Evolutionary conservation across 148 eudicot genomes (phyloP), one percentile per base, ranked within the genome.

Genomic region (Vaccinium darrowii): DNA sequence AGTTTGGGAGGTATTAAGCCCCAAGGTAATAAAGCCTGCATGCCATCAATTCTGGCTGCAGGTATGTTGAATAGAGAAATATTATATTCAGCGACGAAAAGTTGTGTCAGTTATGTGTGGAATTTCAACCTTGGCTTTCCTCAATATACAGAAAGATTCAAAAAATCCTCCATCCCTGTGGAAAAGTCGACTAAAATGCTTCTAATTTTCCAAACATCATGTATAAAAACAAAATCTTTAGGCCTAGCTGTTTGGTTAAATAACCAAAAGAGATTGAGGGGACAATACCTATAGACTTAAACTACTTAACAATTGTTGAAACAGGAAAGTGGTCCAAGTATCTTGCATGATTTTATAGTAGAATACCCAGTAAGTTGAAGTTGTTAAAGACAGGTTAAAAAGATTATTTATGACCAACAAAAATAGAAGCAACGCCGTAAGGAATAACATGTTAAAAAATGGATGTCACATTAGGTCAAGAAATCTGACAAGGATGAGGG

Each of bases 31-130:
- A 75, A 75, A 43, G 19, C 53, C 78, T 75, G 27, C 52, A 39
- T 74, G 50, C 51, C 8, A 25, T 74, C 57, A 21, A 10, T 47
- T 76, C 73, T 76, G 79, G 79, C 25, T 76, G 79, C 79, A 76
- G 49, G 30, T 49, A 49, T 49, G 50, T 49, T 15, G 9, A 49
- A 36, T 76, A 49, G 21, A 76, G 79, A 30, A 65, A 1, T 65
- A n/a, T n/a, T 11, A 51, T 27, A 19, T 76, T n/a, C n/a, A 50
- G 78, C 19, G 0, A 23, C 80, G 9, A 50, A 15, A 76, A 50
- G 73, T 39, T 16, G 23, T 36, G 50, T 18, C 50, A 74, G 21
- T 74, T 8, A 7, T 74, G 4, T 47, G 6, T 72, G 76, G 43
- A 60, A 21, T 60, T 60, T 60, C 67, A 60, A 60, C 15, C 9